phyloP scores from a whole-genome alignment of 169 alveolate genomes.

The Perkinsus chesapeaki region DNA sequence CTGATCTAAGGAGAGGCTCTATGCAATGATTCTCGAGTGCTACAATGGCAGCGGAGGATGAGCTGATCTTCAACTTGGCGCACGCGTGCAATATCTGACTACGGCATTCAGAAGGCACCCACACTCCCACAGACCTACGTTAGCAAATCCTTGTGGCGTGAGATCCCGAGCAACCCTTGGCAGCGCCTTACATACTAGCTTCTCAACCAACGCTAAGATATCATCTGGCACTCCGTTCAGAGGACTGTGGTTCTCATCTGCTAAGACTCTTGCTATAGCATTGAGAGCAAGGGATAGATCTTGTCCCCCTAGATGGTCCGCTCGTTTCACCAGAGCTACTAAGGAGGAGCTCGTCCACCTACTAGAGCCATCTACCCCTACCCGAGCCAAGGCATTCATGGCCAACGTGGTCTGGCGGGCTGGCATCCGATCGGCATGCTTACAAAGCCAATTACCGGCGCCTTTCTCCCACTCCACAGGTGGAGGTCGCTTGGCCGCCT shows the following conservation, averaged over 20 bases:
- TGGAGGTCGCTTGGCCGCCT: not conserved
- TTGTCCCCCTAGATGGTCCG: not conserved
- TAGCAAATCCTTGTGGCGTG: not conserved
- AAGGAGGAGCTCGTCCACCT: not conserved
- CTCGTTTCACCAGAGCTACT: not conserved
- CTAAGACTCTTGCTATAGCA: not conserved
- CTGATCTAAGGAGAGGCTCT: not conserved
- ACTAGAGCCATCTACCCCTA: not conserved
- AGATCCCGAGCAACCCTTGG: not conserved
- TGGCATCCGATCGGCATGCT: not conserved
- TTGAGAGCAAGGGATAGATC: not conserved
- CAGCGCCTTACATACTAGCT: not conserved
- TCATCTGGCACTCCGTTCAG: not conserved
- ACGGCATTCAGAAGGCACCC: not conserved
- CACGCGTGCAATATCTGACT: not conserved
- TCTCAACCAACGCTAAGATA: not conserved
- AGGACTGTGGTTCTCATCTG: not conserved
- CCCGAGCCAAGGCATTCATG: not conserved
- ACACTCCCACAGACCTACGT: not conserved
- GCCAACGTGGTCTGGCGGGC: not conserved
- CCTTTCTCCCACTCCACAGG: not conserved
- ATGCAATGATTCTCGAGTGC: not conserved
- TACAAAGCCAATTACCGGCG: not conserved
- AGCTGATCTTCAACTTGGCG: not conserved
- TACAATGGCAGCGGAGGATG: not conserved